These are phyloP conservation scores for Amanita phalloides DNA, from an alignment of 768 basidiomycete species.

Conservation along the genomic window DNA sequence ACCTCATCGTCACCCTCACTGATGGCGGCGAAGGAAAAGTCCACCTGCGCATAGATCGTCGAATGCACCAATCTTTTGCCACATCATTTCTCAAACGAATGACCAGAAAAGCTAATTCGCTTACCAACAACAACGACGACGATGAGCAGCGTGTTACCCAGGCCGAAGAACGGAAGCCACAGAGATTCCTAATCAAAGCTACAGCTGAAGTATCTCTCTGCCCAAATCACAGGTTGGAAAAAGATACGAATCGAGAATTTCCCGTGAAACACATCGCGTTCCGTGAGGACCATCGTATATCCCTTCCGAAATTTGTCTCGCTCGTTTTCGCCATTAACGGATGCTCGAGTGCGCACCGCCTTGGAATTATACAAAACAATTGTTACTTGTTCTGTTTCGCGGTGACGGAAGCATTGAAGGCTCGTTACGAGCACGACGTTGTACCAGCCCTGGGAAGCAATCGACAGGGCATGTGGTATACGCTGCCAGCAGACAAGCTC, in stretches of 20 bases:
- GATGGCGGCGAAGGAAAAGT: background rate
- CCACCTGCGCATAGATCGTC: background rate
- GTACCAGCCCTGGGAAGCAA: too few species aligned
- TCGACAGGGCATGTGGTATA: background rate
- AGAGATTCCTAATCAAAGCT: background rate
- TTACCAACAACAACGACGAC: too few species aligned
- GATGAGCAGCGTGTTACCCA: too few species aligned
- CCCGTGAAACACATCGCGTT: too few species aligned
- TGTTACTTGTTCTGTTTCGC: background rate
- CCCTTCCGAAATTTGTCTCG: background rate
- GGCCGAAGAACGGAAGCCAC: background rate
- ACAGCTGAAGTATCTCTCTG: background rate
- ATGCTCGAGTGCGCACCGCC: background rate
- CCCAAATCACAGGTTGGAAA: background rate
- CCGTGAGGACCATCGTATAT: background rate
- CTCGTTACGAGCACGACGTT: background rate
- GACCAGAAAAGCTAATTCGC: too few species aligned
- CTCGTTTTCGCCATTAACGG: background rate
- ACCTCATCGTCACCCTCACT: background rate
- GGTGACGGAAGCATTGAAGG: background rate
- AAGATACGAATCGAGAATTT: too few species aligned
- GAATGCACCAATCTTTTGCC: background rate
- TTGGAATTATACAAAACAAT: background rate
- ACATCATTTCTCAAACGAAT: background rate
- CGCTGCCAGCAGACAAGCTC: background rate